Conservation (phyloP, 495 filamentous ascomycete species). For the Endocarpon pusillum region DNA sequence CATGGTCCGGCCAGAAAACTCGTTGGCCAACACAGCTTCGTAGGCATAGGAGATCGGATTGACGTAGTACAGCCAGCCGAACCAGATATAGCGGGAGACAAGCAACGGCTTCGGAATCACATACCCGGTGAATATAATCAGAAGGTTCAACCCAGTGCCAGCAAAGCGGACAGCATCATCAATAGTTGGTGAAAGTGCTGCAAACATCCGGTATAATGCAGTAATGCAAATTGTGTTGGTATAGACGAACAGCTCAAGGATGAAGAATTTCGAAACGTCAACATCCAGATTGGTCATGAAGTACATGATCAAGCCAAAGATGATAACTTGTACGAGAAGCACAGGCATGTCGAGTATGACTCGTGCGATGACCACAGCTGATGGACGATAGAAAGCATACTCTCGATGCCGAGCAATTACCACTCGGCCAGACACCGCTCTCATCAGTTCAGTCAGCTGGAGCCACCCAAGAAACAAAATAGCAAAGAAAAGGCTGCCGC, state of each 20-base stretch:
- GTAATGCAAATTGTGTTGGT: constrained; percentile 50
- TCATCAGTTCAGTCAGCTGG: constrained; percentile 53
- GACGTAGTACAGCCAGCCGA: constrained; percentile 59
- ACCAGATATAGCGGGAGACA: constrained; percentile 51
- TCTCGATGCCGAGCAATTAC: constrained; percentile 51
- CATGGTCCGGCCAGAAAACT: constrained; percentile 44
- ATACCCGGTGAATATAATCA: constrained; percentile 67
- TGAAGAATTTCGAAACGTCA: constrained; percentile 52
- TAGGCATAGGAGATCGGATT: constrained; percentile 64
- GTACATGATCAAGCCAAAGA: constrained; percentile 51
- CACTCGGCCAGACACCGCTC: constrained; percentile 42
- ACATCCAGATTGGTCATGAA: constrained; percentile 51
- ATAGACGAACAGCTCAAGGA: constrained; percentile 56
- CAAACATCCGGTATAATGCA: constrained; percentile 61
- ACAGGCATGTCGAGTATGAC: constrained; percentile 54
- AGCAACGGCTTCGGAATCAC: constrained; percentile 53
- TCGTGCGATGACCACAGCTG: constrained; percentile 50
- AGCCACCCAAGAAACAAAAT: constrained; percentile 64
- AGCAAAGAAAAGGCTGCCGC: constrained; percentile 56
- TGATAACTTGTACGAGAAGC: constrained; percentile 40
- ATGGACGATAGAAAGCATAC: constrained; percentile 67
- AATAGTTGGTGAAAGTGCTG: constrained; percentile 50
- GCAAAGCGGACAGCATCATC: constrained; percentile 58
- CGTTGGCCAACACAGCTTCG: constrained; percentile 51
- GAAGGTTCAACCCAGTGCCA: constrained; percentile 48